Evolutionary conservation across 331 rosid genomes (phyloP).

Genomic region (Erythrophleum ivorense): DNA sequence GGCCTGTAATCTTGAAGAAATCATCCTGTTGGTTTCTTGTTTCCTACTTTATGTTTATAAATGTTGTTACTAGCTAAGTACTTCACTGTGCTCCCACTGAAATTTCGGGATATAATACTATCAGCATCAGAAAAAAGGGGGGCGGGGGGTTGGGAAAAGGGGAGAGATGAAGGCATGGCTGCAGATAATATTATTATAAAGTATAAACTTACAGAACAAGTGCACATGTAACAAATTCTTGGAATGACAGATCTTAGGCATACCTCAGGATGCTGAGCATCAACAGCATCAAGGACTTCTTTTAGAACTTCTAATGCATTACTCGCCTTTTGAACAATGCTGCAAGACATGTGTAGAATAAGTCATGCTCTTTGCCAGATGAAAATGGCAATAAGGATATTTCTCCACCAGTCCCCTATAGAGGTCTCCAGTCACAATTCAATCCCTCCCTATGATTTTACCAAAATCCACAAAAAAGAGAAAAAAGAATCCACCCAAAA

Average conservation of each 20-base stretch:
- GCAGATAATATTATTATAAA: neutral
- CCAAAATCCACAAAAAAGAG: neutral
- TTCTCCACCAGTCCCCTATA: constrained; percentile 23
- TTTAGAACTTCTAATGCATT: constrained; percentile 78
- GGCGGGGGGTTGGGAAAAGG: too few relatives aligned
- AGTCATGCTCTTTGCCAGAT: constrained; percentile 29
- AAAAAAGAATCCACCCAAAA: constrained; percentile 27
- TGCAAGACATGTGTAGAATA: constrained; percentile 50
- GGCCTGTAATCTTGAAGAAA: constrained; percentile 19
- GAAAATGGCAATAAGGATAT: constrained; percentile 21
- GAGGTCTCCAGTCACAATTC: constrained; percentile 25
- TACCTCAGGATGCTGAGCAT: constrained; percentile 75
- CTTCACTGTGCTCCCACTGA: neutral
- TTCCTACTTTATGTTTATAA: constrained; percentile 3
- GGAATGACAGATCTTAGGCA: constrained; percentile 36
- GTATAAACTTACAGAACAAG: constrained; percentile 6
- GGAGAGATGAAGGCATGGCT: neutral
- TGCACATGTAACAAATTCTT: constrained; percentile 5
- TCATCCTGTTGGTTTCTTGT: neutral
- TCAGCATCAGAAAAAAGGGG: neutral
- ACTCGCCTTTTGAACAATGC: constrained; percentile 80
- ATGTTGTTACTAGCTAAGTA: neutral
- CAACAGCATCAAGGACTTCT: constrained; percentile 86
- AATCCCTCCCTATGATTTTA: constrained; percentile 16
- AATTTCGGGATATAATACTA: neutral